A percentile compares a stretch with the other conserved stretches of the same genome.
Conservation (phyloP, 805 yeast species). For the Metschnikowia peoriensis region DNA sequence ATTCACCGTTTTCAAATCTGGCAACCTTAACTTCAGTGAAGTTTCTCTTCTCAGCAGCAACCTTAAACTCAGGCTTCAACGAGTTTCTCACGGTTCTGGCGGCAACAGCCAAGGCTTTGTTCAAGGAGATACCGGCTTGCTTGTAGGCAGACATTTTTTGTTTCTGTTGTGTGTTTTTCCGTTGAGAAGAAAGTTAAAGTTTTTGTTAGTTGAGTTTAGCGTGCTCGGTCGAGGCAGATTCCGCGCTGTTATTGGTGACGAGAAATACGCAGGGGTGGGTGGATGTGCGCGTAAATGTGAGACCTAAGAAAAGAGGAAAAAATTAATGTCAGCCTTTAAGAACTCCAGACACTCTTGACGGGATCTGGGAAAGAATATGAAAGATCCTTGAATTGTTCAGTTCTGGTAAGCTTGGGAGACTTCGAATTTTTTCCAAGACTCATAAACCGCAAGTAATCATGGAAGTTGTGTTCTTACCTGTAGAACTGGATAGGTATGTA, state of each 20-base stretch:
- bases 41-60: constrained; percentile 69
- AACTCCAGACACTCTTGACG: too few relatives aligned
- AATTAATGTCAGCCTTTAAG: too few relatives aligned
- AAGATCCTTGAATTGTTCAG: too few relatives aligned
- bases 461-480: too few relatives aligned
- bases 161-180: not conserved
- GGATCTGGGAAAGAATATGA: too few relatives aligned
- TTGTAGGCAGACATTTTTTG: constrained; percentile 45
- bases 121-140: constrained; percentile 57
- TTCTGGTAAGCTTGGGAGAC: too few relatives aligned
- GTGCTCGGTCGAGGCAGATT: constrained; percentile 12
- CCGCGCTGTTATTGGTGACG: constrained; percentile 21
- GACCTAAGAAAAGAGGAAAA: not conserved
- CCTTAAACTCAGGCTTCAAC: constrained; percentile 81
- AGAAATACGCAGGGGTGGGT: constrained; percentile 10
- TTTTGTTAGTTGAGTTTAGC: not conserved
- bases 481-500: too few relatives aligned
- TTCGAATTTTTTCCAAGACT: too few relatives aligned
- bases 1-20: constrained; percentile 68
- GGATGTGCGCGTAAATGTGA: constrained; percentile 5
- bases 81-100: constrained; percentile 86
- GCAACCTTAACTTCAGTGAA: constrained; percentile 70
- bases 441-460: too few relatives aligned
- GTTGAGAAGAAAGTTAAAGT: too few relatives aligned
- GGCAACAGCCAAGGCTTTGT: constrained; percentile 87